A percentile compares a stretch with the other conserved stretches of the same genome.
These are phyloP conservation scores for Boechera divaricarpa DNA, from an alignment of 345 rosid genomes.

Conservation along the genomic window DNA sequence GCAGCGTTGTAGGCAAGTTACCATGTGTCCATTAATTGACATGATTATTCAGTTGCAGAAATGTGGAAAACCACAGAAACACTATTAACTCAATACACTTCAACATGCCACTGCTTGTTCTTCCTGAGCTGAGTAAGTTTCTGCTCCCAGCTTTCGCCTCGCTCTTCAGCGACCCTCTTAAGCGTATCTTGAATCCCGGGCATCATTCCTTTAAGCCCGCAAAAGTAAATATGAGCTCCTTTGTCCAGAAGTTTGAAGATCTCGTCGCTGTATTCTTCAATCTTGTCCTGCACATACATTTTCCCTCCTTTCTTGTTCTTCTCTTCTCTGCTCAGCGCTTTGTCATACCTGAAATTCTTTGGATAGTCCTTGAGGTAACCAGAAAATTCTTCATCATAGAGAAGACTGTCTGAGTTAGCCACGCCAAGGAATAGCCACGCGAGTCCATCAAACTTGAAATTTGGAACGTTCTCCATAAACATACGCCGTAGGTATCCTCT, in stretches of 20 bases:
- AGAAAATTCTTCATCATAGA: slow-evolving; percentile 85
- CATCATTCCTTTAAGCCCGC: slow-evolving; percentile 99
- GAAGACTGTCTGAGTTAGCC: slow-evolving; percentile 94
- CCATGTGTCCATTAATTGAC: background rate
- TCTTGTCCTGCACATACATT: slow-evolving; percentile 98
- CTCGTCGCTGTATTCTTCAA: slow-evolving; percentile 92
- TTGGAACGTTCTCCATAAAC: slow-evolving; percentile 91
- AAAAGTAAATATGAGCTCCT: slow-evolving; percentile 97
- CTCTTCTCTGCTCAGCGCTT: slow-evolving; percentile 88
- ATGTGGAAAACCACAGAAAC: background rate
- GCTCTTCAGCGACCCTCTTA: slow-evolving; percentile 82
- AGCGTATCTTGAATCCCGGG: slow-evolving; percentile 95
- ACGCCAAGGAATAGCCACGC: slow-evolving; percentile 99
- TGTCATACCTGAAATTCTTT: slow-evolving; percentile 80
- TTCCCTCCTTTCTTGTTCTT: slow-evolving; percentile 96
- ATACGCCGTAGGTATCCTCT: slow-evolving; percentile 94
- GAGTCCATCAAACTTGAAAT: slow-evolving; percentile 83
- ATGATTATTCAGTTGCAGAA: slow-evolving; percentile 28
- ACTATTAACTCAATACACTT: slow-evolving; percentile 69
- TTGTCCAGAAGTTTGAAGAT: slow-evolving; percentile 85
- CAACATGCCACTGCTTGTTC: slow-evolving; percentile 99
- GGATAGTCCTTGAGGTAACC: slow-evolving; percentile 81
- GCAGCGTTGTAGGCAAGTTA: background rate
- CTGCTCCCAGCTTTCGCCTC: slow-evolving; percentile 94
- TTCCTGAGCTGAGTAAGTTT: slow-evolving; percentile 95